A percentile compares a stretch with the other conserved stretches of the same genome.
These are phyloP conservation scores for Zasmidium cellare DNA, from an alignment of 2,329 filamentous ascomycete species.

Conservation along the genomic window DNA sequence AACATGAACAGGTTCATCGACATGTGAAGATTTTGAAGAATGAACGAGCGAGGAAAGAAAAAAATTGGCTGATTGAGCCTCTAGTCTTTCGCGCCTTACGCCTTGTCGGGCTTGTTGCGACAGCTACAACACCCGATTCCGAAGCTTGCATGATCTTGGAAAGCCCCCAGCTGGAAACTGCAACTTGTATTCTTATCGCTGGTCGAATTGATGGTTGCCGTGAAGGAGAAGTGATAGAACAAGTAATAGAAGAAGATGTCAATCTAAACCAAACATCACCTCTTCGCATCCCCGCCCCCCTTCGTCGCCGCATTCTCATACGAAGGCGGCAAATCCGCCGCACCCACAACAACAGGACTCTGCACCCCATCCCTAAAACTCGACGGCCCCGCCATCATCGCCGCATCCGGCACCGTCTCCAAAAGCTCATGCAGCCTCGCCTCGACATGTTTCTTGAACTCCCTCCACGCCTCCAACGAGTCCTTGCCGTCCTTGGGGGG, in stretches of 20 bases:
- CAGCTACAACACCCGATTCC: too few species aligned
- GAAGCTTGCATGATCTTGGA: too few species aligned
- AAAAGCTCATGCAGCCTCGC: slow-evolving; percentile 17
- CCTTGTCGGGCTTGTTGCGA: neutral
- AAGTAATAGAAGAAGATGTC: too few species aligned
- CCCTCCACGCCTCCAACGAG: slow-evolving; percentile 24
- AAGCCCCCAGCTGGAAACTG: too few species aligned
- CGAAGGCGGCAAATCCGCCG: neutral
- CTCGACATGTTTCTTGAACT: slow-evolving; percentile 27
- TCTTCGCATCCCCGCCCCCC: neutral
- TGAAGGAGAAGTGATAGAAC: too few species aligned
- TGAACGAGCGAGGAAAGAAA: too few species aligned
- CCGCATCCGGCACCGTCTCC: slow-evolving; percentile 18
- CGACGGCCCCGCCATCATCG: neutral
- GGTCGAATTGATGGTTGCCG: too few species aligned
- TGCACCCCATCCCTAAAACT: neutral
- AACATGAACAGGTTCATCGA: too few species aligned
- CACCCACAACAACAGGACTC: neutral
- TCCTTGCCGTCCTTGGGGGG: slow-evolving; percentile 18
- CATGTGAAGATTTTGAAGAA: too few species aligned
- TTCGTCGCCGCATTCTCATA: slow-evolving; percentile 1
- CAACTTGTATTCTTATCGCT: too few species aligned
- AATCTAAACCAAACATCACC: neutral
- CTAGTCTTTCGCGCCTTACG: neutral
- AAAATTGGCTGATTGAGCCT: too few species aligned